Evolutionary conservation across 495 filamentous ascomycete species (phyloP).

Genomic region (Xylaria intraflava): DNA sequence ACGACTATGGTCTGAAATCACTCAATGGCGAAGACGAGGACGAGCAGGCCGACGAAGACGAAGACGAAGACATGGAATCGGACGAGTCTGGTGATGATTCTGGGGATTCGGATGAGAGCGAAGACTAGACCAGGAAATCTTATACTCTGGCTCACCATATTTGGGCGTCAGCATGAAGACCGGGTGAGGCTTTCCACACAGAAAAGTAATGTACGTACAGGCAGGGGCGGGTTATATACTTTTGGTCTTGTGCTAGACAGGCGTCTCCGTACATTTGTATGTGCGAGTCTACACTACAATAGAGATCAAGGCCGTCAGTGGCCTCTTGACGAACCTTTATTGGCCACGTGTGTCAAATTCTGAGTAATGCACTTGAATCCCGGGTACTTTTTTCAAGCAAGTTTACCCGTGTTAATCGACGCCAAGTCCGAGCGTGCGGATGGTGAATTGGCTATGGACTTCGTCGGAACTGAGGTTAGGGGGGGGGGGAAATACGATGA

Average conservation of each 20-base stretch:
- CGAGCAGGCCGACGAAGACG: slow-evolving; percentile 53
- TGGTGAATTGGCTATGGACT: too few relatives aligned
- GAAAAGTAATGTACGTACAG: neutral
- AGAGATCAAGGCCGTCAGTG: neutral
- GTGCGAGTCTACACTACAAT: neutral
- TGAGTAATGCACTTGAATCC: neutral
- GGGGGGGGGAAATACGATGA: too few relatives aligned
- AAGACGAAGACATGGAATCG: slow-evolving; percentile 33
- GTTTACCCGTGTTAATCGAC: too few relatives aligned
- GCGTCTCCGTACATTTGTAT: too few relatives aligned
- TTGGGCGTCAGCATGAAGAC: too few relatives aligned
- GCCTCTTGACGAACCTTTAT: neutral
- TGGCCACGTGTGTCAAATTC: neutral
- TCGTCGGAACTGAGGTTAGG: too few relatives aligned
- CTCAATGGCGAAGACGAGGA: slow-evolving; percentile 63
- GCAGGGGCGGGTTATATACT: neutral
- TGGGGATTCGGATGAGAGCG: neutral
- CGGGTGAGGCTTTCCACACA: neutral
- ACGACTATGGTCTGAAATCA: slow-evolving; percentile 79
- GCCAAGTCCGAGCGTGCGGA: too few relatives aligned
- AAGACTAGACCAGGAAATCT: neutral
- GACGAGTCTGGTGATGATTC: slow-evolving; percentile 21
- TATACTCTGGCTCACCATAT: neutral
- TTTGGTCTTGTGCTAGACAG: too few relatives aligned
- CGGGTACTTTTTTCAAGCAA: too few relatives aligned